A percentile compares a stretch with the other conserved stretches of the same genome.
Conservation (phyloP, 768 basidiomycete species). For the Leccinum olivaceopallidum region DNA sequence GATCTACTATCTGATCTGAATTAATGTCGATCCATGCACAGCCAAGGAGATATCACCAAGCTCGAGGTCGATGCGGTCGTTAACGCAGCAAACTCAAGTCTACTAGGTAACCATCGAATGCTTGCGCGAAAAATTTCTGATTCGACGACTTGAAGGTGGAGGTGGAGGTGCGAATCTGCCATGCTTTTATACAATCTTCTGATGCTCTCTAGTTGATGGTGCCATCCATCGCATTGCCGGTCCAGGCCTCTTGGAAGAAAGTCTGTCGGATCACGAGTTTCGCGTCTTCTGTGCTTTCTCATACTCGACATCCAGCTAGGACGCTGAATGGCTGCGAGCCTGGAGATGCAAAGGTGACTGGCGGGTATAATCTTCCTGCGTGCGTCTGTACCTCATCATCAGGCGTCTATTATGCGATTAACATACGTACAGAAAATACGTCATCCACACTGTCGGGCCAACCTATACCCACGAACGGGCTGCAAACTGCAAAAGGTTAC, state of each 20-base stretch:
- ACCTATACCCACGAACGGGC: slow-evolving; percentile 44
- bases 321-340: slow-evolving; percentile 65
- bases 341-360: slow-evolving; percentile 79
- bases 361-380: slow-evolving; percentile 76
- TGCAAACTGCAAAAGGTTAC: slow-evolving; percentile 48
- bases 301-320: slow-evolving; percentile 58
- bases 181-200: background rate
- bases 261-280: slow-evolving; percentile 38
- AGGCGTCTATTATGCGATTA: background rate
- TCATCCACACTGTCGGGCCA: slow-evolving; percentile 86
- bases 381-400: slow-evolving; percentile 38
- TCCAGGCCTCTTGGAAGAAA: slow-evolving; percentile 62
- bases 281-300: background rate
- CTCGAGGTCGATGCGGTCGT: slow-evolving; percentile 74
- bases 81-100: slow-evolving; percentile 75
- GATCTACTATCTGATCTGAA: background rate
- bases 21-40: slow-evolving; percentile 26
- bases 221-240: slow-evolving; percentile 82
- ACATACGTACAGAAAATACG: slow-evolving; percentile 47
- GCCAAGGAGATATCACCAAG: slow-evolving; percentile 79
- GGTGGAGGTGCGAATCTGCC: slow-evolving; percentile 59
- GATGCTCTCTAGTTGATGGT: slow-evolving; percentile 61
- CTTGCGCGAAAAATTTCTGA: background rate
- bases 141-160: slow-evolving; percentile 52
- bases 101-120: slow-evolving; percentile 52